phyloP scores from a whole-genome alignment of 306 rosid species.

The Trifolium subterraneum region DNA sequence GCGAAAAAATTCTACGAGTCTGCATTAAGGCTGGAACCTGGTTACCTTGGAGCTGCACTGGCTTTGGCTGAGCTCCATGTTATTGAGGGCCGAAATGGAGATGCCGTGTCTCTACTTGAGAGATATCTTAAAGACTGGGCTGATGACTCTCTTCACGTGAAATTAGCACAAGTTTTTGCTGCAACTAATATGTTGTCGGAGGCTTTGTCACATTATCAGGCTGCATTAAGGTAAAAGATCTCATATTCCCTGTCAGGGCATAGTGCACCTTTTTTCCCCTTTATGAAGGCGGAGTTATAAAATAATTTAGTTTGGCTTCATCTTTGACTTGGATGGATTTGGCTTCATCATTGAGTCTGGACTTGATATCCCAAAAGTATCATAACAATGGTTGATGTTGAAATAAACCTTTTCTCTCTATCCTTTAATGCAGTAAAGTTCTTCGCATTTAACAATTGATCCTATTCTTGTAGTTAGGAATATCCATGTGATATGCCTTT shows the following conservation, averaged over 20 bases:
- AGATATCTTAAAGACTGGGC: constrained; percentile 99
- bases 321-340: constrained; percentile 23
- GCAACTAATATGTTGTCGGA: constrained; percentile 95
- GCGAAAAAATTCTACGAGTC: constrained; percentile 98
- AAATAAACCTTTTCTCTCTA: neutral
- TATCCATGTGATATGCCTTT: constrained; percentile 30
- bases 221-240: constrained; percentile 79
- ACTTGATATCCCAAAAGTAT: neutral
- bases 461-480: neutral
- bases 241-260: constrained; percentile 26
- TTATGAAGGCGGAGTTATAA: neutral
- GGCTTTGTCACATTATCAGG: constrained; percentile 94
- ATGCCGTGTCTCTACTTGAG: constrained; percentile 91
- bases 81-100: constrained; percentile 91
- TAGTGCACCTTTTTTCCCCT: constrained; percentile 17
- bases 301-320: constrained; percentile 6
- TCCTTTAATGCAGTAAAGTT: neutral
- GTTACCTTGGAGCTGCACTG: constrained; percentile 98
- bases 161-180: constrained; percentile 95
- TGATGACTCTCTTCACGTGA: constrained; percentile 97
- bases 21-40: constrained; percentile 98
- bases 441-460: neutral
- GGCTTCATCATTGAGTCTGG: neutral
- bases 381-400: neutral
- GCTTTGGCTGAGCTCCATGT: constrained; percentile 99